Percentiles rank a stretch among this genome's conserved stretches.
phyloP scores from a whole-genome alignment of 345 rosid genomes.

The Hibiscus tridactylites region DNA sequence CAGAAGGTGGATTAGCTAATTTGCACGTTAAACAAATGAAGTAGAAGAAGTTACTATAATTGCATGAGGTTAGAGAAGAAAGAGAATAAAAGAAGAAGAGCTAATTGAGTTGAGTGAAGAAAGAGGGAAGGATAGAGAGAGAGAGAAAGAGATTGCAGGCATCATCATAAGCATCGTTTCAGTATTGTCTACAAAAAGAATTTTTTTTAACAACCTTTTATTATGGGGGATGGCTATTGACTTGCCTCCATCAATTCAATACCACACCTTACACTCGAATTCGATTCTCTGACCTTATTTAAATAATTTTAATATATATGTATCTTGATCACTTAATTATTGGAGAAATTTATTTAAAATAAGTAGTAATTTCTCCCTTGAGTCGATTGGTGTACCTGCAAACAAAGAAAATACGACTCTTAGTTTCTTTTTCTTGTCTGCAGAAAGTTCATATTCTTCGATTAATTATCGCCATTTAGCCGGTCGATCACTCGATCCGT shows the following conservation, averaged over 20 bases:
- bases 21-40: neutral
- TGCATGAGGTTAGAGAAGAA: constrained; percentile 11
- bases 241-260: neutral
- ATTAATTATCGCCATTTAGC: too few species aligned
- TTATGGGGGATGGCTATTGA: constrained; percentile 28
- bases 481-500: too few species aligned
- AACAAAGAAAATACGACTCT: too few species aligned
- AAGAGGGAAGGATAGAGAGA: neutral
- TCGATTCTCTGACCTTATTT: too few species aligned
- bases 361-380: too few species aligned
- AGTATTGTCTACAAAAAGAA: constrained; percentile 39
- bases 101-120: neutral
- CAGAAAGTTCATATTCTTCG: too few species aligned
- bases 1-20: neutral
- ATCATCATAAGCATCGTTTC: constrained; percentile 54
- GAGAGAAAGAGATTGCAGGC: constrained; percentile 36
- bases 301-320: too few species aligned
- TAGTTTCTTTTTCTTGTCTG: too few species aligned
- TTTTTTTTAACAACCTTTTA: constrained; percentile 36
- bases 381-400: too few species aligned
- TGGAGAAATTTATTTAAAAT: neutral
- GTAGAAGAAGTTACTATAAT: constrained; percentile 1
- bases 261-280: too few species aligned
- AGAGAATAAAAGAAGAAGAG: neutral
- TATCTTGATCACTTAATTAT: neutral